These are phyloP conservation scores for Metschnikowia amazonensis DNA, from an alignment of 805 yeast species.

Conservation along the genomic window DNA sequence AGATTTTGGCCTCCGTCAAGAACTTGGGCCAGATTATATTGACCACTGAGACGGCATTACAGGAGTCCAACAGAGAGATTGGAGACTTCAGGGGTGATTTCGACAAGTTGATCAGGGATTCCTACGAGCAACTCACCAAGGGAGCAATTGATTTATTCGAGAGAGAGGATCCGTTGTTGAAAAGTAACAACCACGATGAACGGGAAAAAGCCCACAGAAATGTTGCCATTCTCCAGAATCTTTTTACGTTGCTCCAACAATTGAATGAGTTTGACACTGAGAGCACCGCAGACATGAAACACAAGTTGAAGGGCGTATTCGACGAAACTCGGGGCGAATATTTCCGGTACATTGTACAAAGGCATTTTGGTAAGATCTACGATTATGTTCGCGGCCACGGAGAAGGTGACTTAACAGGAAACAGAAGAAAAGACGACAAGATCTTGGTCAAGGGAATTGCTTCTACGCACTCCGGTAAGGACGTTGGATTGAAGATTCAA, in stretches of 20 bases:
- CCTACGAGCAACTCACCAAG: constrained; percentile 32
- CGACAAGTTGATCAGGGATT: constrained; percentile 23
- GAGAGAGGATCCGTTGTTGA: constrained; percentile 42
- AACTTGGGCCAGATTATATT: constrained; percentile 32
- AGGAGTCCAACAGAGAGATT: constrained; percentile 16
- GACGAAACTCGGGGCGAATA: constrained; percentile 28
- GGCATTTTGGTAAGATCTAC: constrained; percentile 63
- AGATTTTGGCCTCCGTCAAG: constrained; percentile 32
- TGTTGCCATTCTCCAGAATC: constrained; percentile 38
- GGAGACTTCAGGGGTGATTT: constrained; percentile 17
- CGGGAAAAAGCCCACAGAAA: constrained; percentile 40
- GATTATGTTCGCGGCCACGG: constrained; percentile 66
- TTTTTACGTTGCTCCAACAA: constrained; percentile 34
- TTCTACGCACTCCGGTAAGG: constrained; percentile 53
- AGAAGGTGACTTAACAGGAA: constrained; percentile 44
- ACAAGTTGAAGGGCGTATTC: constrained; percentile 26
- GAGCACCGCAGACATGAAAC: constrained; percentile 23
- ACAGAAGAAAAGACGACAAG: constrained; percentile 61
- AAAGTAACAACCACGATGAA: constrained; percentile 42
- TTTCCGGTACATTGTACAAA: constrained; percentile 31
- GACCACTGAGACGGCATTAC: constrained; percentile 33
- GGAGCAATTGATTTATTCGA: constrained; percentile 33
- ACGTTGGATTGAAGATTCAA: constrained; percentile 51
- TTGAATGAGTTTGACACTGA: constrained; percentile 24
- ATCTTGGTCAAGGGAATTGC: constrained; percentile 57